Conservation (phyloP, 805 yeast genomes). For the Priceomyces melissophilus region DNA sequence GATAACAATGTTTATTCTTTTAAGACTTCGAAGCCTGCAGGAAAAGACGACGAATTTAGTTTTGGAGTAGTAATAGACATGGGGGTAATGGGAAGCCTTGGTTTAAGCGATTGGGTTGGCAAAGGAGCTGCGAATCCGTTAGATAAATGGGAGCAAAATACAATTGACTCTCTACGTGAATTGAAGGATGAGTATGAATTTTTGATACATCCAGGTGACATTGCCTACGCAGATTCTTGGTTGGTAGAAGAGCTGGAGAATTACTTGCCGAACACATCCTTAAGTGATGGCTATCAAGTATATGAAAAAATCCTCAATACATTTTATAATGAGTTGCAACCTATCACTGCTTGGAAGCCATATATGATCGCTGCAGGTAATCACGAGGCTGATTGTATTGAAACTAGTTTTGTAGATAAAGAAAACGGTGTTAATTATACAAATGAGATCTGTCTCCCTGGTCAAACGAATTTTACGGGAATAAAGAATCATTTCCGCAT, state of each 20-base stretch:
- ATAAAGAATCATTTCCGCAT: conserved; percentile 12
- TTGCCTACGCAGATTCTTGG: conserved; percentile 15
- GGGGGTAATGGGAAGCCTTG: conserved; percentile 13
- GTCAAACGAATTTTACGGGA: conserved; percentile 14
- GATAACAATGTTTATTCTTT: conserved; percentile 7
- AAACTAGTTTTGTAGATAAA: conserved; percentile 7
- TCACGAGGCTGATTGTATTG: conserved; percentile 14
- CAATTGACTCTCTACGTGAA: conserved; percentile 9
- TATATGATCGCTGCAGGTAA: conserved; percentile 14
- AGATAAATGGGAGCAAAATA: conserved; percentile 11
- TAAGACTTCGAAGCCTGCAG: conserved; percentile 11
- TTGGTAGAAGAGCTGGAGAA: conserved; percentile 11
- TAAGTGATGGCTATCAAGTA: conserved; percentile 9
- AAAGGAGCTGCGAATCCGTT: conserved; percentile 10
- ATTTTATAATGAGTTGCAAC: conserved; percentile 11
- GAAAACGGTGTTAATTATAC: conserved; percentile 4
- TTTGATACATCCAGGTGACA: conserved; percentile 13
- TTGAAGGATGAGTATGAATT: conserved; percentile 9
- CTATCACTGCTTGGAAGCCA: conserved; percentile 10
- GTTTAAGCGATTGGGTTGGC: conserved; percentile 10
- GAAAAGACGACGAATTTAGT: conserved; percentile 8
- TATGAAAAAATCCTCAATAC: conserved; percentile 13
- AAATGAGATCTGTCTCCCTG: conserved; percentile 13
- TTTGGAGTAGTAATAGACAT: conserved; percentile 12
- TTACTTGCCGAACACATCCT: conserved; percentile 9